Evolutionary conservation across 2,329 filamentous ascomycete species (phyloP).

Genomic region (Epichloe uncinata): DNA sequence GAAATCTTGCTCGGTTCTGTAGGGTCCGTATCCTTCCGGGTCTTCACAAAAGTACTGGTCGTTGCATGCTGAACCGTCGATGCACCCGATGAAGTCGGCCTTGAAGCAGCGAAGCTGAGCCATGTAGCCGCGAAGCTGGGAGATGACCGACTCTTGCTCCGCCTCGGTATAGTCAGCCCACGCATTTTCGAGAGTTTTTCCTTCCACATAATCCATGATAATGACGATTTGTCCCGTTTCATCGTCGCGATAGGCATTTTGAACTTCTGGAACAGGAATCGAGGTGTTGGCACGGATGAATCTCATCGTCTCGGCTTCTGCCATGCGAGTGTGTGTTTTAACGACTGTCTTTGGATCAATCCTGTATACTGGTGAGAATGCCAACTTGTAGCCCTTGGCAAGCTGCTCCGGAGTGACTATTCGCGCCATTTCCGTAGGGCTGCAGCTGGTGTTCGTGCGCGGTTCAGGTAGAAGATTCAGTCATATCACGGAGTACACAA

Average conservation of each 20-base stretch:
- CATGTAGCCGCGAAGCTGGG: slow-evolving; percentile 10
- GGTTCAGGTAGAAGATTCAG: no score
- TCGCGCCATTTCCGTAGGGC: background rate
- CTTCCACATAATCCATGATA: slow-evolving; percentile 11
- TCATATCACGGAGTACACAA: no score
- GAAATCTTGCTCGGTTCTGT: slow-evolving; percentile 9
- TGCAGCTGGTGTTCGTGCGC: background rate
- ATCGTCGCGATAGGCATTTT: slow-evolving; percentile 5
- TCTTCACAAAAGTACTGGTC: slow-evolving; percentile 9
- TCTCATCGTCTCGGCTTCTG: slow-evolving; percentile 7
- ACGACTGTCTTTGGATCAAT: slow-evolving; percentile 5
- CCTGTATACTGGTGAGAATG: background rate
- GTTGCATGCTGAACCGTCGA: slow-evolving; percentile 10
- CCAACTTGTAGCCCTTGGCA: background rate
- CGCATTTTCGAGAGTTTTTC: slow-evolving; percentile 7
- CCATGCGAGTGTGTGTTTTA: slow-evolving; percentile 6
- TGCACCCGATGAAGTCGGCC: slow-evolving; percentile 9
- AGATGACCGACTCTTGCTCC: slow-evolving; percentile 8
- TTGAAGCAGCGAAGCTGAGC: slow-evolving; percentile 9
- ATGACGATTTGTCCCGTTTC: slow-evolving; percentile 6
- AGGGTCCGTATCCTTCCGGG: slow-evolving; percentile 8
- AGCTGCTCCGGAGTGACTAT: background rate
- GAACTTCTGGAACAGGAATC: slow-evolving; percentile 7
- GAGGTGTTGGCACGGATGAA: slow-evolving; percentile 7
- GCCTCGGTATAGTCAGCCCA: slow-evolving; percentile 7